A percentile compares a stretch with the other conserved stretches of the same genome.
Evolutionary conservation across 805 yeast genomes (phyloP).

Genomic region (Kuraishia capsulata): DNA sequence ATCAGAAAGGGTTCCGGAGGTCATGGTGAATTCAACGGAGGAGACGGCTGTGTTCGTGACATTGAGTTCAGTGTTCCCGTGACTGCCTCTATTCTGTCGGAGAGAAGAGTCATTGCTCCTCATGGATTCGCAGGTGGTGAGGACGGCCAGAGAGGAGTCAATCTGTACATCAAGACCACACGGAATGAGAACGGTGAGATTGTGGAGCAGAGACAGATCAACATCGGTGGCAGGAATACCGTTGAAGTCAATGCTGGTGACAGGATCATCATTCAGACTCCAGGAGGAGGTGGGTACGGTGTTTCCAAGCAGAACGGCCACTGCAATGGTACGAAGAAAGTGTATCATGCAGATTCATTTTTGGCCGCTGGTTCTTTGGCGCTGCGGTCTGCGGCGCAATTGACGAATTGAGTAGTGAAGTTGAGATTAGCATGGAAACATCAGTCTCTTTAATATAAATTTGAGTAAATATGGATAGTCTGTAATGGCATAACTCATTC

Average conservation of each 20-base stretch:
- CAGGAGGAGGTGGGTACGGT: conserved; percentile 87
- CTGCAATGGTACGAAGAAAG: background rate
- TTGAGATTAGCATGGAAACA: too few relatives aligned
- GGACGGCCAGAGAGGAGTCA: conserved; percentile 65
- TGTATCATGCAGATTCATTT: background rate
- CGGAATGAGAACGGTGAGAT: conserved; percentile 19
- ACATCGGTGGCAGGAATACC: conserved; percentile 67
- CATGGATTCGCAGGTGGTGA: conserved; percentile 81
- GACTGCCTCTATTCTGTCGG: conserved; percentile 75
- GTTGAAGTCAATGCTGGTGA: conserved; percentile 54
- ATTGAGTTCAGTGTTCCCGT: conserved; percentile 69
- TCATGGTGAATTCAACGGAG: conserved; percentile 61
- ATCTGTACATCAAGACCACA: conserved; percentile 35
- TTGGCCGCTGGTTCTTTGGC: conserved; percentile 2
- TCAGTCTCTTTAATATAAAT: too few relatives aligned
- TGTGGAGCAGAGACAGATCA: conserved; percentile 27
- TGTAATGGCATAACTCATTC: too few relatives aligned
- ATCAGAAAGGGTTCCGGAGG: conserved; percentile 78
- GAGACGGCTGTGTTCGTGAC: conserved; percentile 81
- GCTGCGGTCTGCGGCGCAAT: background rate
- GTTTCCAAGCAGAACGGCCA: background rate
- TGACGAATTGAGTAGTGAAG: background rate
- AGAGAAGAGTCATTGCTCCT: conserved; percentile 78
- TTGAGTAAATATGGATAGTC: too few relatives aligned
- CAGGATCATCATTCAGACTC: conserved; percentile 57